Evolutionary conservation across 306 rosid species (phyloP).

Genomic region (Lupinus albus): DNA sequence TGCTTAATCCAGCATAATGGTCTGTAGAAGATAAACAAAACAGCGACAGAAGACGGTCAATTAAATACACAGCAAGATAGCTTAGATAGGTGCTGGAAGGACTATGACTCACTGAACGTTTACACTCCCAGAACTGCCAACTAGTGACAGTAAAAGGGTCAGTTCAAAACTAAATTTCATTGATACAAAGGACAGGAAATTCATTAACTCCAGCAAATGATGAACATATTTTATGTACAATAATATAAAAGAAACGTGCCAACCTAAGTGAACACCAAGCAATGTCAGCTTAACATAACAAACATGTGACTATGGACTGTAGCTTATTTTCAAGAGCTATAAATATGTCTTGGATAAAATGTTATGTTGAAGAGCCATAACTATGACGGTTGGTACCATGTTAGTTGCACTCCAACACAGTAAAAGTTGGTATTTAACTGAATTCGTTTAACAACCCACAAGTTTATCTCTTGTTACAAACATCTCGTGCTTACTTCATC

Average conservation of each 20-base stretch:
- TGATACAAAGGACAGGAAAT: too few species aligned
- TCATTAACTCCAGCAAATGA: background rate
- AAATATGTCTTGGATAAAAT: background rate
- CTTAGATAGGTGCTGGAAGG: background rate
- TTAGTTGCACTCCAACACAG: background rate
- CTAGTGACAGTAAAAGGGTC: background rate
- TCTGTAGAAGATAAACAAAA: constrained; percentile 48
- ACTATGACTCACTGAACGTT: constrained; percentile 27
- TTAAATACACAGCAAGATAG: background rate
- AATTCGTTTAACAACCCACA: constrained; percentile 14
- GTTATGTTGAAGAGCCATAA: constrained; percentile 21
- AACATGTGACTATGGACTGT: constrained; percentile 7
- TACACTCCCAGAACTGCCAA: background rate
- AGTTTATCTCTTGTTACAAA: background rate
- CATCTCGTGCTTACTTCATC: constrained; percentile 10
- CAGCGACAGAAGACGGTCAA: background rate
- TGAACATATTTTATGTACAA: background rate
- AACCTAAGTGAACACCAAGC: background rate
- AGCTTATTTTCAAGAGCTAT: background rate
- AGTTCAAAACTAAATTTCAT: background rate
- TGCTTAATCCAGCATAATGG: constrained; percentile 86
- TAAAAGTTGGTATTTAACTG: background rate
- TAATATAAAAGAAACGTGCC: background rate
- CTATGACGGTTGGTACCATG: background rate
- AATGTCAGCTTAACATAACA: constrained; percentile 16